Conservation (phyloP, 495 filamentous ascomycete genomes). For the Hypoxylon rickii region DNA sequence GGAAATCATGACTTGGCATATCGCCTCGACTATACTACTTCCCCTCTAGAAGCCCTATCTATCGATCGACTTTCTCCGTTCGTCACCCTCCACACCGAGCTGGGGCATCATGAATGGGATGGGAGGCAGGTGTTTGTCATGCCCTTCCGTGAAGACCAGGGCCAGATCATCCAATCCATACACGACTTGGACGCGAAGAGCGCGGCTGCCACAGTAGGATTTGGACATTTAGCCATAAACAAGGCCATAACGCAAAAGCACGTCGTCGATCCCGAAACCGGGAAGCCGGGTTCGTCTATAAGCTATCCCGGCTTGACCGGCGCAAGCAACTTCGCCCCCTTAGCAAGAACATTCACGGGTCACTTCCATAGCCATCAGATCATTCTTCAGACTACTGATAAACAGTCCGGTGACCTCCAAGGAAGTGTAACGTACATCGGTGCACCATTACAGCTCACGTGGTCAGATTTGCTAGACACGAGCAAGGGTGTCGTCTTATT, state of each 20-base stretch:
- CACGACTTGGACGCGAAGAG: conserved; percentile 20
- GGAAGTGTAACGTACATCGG: conserved; percentile 40
- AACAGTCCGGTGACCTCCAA: conserved; percentile 1
- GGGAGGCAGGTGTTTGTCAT: conserved; percentile 37
- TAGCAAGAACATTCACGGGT: conserved; percentile 41
- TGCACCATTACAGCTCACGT: conserved; percentile 37
- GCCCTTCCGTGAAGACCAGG: conserved; percentile 38
- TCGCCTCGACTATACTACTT: conserved; percentile 36
- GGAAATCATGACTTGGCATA: conserved; percentile 45
- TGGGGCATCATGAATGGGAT: conserved; percentile 35
- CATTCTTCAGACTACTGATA: conserved; percentile 25
- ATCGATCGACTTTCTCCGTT: conserved; percentile 34
- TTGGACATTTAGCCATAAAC: conserved; percentile 43
- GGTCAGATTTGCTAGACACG: conserved; percentile 40
- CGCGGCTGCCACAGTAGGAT: conserved; percentile 33
- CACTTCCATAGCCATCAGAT: conserved; percentile 44
- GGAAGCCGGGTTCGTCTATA: conserved; percentile 10
- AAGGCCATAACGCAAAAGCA: conserved; percentile 40
- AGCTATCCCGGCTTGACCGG: conserved; percentile 39
- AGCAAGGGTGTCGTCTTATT: conserved; percentile 36
- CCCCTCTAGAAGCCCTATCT: conserved; percentile 40
- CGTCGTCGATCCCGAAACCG: conserved; percentile 15
- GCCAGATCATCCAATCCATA: conserved; percentile 29
- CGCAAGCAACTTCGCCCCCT: conserved; percentile 30
- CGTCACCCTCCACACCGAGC: conserved; percentile 32